phyloP scores from a whole-genome alignment of 139 green algal genomes.

The Yamagishiella unicocca region DNA sequence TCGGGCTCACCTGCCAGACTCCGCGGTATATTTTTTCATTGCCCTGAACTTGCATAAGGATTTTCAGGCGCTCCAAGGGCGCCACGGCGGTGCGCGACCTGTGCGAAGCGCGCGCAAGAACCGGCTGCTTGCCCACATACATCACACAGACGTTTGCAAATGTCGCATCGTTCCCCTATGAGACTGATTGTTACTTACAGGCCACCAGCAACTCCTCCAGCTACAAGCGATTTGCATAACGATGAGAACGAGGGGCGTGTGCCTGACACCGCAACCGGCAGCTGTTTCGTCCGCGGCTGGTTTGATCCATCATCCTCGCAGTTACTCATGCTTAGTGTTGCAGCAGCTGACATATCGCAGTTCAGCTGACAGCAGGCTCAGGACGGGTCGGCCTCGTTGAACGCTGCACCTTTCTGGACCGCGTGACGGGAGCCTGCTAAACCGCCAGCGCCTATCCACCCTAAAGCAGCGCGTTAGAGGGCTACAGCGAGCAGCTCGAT shows the following conservation, averaged over 20 bases:
- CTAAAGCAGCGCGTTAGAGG: background rate
- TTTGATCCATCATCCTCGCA: background rate
- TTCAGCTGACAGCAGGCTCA: background rate
- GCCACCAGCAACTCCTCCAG: constrained; percentile 91
- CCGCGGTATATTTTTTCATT: constrained; percentile 92
- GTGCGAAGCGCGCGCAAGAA: background rate
- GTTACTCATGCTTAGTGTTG: constrained; percentile 25
- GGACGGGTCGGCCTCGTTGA: background rate
- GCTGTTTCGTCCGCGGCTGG: constrained; percentile 5
- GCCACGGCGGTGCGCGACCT: constrained; percentile 98
- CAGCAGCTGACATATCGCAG: constrained; percentile 24
- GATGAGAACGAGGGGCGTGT: background rate
- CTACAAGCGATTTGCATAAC: constrained; percentile 85
- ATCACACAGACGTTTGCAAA: no score
- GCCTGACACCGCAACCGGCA: background rate
- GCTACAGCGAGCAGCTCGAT: constrained; percentile 2
- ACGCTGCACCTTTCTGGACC: background rate
- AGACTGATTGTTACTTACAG: constrained; percentile 90
- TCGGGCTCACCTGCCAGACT: constrained; percentile 81
- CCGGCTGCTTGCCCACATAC: no score
- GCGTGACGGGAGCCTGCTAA: constrained; percentile 1
- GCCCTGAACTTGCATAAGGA: constrained; percentile 98
- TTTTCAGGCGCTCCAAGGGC: constrained; percentile 97
- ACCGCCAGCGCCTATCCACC: background rate
- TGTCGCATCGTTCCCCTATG: no score